Percentiles rank a stretch among this genome's conserved stretches.
Conservation (phyloP, 179 eudicot genomes). For the Spinacia oleracea region DNA sequence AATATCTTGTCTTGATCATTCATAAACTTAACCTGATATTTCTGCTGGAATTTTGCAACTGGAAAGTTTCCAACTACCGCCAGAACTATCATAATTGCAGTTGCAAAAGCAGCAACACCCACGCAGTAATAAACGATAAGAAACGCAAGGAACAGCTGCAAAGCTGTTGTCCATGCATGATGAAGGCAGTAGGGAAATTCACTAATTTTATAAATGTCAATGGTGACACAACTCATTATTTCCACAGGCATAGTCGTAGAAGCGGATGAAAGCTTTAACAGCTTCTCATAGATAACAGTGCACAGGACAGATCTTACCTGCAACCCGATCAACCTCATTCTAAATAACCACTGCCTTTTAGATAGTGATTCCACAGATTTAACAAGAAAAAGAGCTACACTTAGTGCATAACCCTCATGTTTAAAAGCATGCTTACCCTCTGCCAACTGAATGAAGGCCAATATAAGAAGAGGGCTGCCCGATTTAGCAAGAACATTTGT, state of each 20-base stretch:
- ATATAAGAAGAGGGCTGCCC: constrained; percentile 34
- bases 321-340: constrained; percentile 32
- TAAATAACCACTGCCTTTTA: constrained; percentile 41
- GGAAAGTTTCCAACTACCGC: constrained; percentile 33
- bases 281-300: constrained; percentile 36
- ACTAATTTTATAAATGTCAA: constrained; percentile 26
- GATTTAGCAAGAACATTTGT: constrained; percentile 31
- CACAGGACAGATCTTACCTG: constrained; percentile 32
- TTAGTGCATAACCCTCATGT: constrained; percentile 34
- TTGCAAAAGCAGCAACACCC: constrained; percentile 32
- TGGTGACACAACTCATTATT: constrained; percentile 34
- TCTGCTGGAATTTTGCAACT: constrained; percentile 58
- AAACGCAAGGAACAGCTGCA: constrained; percentile 34
- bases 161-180: constrained; percentile 36
- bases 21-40: constrained; percentile 61
- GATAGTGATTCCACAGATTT: constrained; percentile 37
- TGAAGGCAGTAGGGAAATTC: constrained; percentile 42
- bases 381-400: constrained; percentile 33
- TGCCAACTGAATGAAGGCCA: constrained; percentile 35
- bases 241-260: constrained; percentile 31
- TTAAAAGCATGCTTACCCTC: constrained; percentile 31
- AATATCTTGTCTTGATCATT: constrained; percentile 62
- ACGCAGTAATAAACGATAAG: constrained; percentile 26
- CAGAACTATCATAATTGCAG: constrained; percentile 29
- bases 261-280: constrained; percentile 7